phyloP scores from a whole-genome alignment of 352 stramenopile genomes.

The Globisporangium orthogonon region DNA sequence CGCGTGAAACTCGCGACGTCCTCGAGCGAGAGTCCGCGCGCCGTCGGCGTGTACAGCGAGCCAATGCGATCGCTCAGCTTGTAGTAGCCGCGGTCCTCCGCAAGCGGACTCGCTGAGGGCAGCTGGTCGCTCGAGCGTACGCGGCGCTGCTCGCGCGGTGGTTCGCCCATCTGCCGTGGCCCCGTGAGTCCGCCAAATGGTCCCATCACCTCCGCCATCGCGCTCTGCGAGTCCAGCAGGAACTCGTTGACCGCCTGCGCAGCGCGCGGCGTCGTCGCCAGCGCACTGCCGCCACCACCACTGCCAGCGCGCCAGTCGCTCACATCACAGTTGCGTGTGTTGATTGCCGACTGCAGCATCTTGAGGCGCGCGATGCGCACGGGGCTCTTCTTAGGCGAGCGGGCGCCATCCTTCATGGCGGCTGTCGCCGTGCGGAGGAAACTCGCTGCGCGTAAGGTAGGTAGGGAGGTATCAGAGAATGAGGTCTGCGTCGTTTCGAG shows the following conservation, averaged over 20 bases:
- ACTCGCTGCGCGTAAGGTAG: neutral
- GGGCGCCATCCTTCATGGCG: conserved; percentile 9
- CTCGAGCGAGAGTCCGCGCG: conserved; percentile 56
- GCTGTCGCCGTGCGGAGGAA: neutral
- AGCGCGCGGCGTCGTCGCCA: conserved; percentile 5
- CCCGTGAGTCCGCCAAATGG: conserved; percentile 67
- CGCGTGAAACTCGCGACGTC: conserved; percentile 63
- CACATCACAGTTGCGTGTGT: conserved; percentile 67
- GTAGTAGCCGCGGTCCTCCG: conserved; percentile 71
- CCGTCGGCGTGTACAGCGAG: conserved; percentile 64
- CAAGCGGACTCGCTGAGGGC: conserved; percentile 7
- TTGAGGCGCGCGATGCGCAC: conserved; percentile 73
- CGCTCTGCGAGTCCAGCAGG: conserved; percentile 21
- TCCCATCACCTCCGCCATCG: conserved; percentile 64
- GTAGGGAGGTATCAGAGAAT: neutral
- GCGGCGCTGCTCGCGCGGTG: conserved; percentile 24
- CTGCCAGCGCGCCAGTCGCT: conserved; percentile 25
- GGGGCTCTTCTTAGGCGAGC: conserved; percentile 62
- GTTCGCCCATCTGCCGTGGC: conserved; percentile 13
- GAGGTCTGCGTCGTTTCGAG: too few relatives aligned
- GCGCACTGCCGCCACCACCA: neutral
- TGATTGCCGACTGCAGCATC: conserved; percentile 81
- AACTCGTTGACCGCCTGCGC: conserved; percentile 12
- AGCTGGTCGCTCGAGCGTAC: conserved; percentile 12
- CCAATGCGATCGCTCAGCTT: conserved; percentile 79